Percentiles rank a stretch among this genome's conserved stretches.
Evolutionary conservation across 1,284 basidiomycete genomes (phyloP).

Genomic region (Cystobasidium slooffiae): DNA sequence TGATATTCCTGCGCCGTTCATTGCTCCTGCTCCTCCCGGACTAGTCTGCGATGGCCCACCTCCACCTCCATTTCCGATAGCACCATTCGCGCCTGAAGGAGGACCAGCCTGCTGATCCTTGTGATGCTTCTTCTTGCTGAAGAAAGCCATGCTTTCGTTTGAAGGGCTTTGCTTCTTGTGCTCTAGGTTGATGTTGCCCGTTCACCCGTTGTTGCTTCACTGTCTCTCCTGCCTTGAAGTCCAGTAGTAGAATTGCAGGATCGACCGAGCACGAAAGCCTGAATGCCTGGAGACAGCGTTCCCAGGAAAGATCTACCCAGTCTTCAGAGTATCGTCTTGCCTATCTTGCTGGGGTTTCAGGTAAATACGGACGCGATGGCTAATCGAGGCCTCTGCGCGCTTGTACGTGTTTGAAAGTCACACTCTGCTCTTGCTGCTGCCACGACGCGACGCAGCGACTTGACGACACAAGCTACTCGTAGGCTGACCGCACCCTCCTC

Average conservation of each 20-base stretch:
- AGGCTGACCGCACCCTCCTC: no score
- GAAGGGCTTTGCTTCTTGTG: not conserved
- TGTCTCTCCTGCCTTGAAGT: no score
- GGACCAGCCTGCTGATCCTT: conserved; percentile 28
- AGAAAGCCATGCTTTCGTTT: conserved; percentile 31
- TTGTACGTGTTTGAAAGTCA: no score
- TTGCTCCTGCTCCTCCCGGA: not conserved
- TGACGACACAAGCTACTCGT: no score
- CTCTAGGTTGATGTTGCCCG: not conserved
- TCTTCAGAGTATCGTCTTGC: not conserved
- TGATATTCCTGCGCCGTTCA: not conserved
- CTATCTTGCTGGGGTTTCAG: not conserved
- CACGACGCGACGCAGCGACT: no score
- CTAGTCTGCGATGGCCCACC: conserved; percentile 15
- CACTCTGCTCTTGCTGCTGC: no score
- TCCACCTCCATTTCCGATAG: not conserved
- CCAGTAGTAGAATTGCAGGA: no score
- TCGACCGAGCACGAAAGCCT: no score
- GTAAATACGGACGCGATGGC: conserved; percentile 6
- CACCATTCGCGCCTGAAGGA: conserved; percentile 14
- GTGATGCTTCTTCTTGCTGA: conserved; percentile 43
- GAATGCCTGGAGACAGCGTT: no score
- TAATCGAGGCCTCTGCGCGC: conserved; percentile 26
- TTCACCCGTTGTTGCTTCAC: not conserved
- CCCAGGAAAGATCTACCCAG: no score